Evolutionary conservation across 192 early-diverging fungal species (phyloP).

Genomic region (Dissophora ornata): DNA sequence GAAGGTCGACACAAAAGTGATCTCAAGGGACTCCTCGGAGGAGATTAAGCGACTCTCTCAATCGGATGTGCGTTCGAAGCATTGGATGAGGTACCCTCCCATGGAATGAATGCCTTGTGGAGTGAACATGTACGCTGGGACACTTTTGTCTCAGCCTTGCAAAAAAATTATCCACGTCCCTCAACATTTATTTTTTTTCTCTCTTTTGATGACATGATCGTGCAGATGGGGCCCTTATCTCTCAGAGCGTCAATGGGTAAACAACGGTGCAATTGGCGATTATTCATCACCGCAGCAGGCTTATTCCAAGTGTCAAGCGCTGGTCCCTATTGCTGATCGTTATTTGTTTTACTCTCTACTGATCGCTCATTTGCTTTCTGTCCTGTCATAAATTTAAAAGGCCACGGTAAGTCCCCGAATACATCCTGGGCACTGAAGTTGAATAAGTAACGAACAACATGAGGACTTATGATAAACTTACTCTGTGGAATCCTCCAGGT

Average conservation of each 20-base stretch:
- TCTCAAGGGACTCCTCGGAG: conserved; percentile 13
- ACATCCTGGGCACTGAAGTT: no score
- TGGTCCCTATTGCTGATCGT: no score
- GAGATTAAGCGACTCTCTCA: conserved; percentile 27
- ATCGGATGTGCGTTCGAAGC: conserved; percentile 28
- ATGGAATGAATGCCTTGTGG: not conserved
- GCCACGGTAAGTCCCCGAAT: no score
- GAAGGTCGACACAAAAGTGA: not conserved
- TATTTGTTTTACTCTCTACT: no score
- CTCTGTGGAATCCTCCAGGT: conserved; percentile 27
- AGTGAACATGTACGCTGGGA: not conserved
- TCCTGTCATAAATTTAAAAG: no score
- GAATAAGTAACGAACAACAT: no score
- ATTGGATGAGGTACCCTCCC: conserved; percentile 54
- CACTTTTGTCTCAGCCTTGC: no score
- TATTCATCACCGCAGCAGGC: not conserved
- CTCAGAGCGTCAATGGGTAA: conserved; percentile 54
- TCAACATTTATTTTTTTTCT: not conserved
- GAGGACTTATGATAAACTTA: no score
- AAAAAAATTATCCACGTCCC: no score
- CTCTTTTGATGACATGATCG: not conserved
- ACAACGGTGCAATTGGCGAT: not conserved
- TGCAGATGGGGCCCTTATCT: conserved; percentile 52
- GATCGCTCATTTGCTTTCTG: no score
- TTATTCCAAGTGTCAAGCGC: no score